Base-by-base conservation (phyloP, 2,329 filamentous ascomycete species). In the Akanthomyces uredinophilus region DNA sequence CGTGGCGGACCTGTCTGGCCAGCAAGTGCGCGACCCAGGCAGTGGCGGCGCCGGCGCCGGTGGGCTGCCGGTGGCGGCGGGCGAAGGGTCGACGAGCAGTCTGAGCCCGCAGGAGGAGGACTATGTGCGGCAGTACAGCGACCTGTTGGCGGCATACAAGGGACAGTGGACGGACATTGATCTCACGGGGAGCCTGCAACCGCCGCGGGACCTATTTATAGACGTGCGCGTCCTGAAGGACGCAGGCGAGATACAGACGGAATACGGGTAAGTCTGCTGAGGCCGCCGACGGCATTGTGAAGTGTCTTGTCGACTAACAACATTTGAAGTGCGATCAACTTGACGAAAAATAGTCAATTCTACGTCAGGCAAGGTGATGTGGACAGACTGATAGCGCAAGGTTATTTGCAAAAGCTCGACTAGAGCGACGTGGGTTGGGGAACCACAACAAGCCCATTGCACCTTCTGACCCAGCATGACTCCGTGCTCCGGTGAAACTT, bases 151-250 rank as follows among this genome's bases (percentile, higher is more conserved):
- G n/a, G 91, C 92, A 2, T 97, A 96, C 76, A 99, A 99, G 74
- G 95, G 95, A 1, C 92, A 96, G 70, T 99, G 94, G 94, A 98
- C 94, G 22, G 95, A 99, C 73, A 90, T 99, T 67, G 95, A 99
- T 75, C 79, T 99, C 60, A 97, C 95, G 3, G 95, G 95, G 37
- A 95, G 90, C 70, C 79, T 99, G 71, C 92, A 96, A 71, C 95
- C 95, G 27, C 95, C 95, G n/a, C 86, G 87, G 68, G 95, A 99
- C 75, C 78, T 99, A 59, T 99, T 98, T 74, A 96, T 99, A 69
- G 95, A 99, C 74, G 95, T 99, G 41, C 83, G 95, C 52, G 95
- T 99, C 54, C 78, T 99, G 66, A 97, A 95, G 74, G 95, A 99
- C 78, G 95, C 94, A 1, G 95, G 96, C 5, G 95, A 99, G 79